phyloP scores from a whole-genome alignment of 139 green algal species.

The Closterium sp. region DNA sequence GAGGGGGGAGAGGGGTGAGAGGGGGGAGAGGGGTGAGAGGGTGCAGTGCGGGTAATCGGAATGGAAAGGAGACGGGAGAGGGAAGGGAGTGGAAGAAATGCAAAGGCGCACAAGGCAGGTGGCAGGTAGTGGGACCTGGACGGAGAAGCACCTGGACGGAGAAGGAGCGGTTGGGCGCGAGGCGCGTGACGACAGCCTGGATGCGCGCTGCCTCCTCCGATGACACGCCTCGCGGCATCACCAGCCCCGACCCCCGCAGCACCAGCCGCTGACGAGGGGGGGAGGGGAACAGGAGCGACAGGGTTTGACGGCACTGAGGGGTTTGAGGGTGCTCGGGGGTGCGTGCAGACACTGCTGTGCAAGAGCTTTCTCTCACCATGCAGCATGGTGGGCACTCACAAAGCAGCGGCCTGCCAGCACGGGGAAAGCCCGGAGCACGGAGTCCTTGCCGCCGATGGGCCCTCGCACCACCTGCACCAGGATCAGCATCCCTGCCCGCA shows the following conservation, averaged over 20 bases:
- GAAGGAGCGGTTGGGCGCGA: neutral
- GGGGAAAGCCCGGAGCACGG: neutral
- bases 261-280: neutral
- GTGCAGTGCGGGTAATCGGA: too few relatives aligned
- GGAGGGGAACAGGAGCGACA: neutral
- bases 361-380: too few relatives aligned
- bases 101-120: too few relatives aligned
- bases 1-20: too few relatives aligned
- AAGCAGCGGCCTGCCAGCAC: conserved; percentile 24
- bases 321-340: too few relatives aligned
- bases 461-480: conserved; percentile 48
- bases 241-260: neutral
- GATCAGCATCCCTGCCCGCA: conserved; percentile 29
- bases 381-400: conserved; percentile 26
- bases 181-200: neutral
- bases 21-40: too few relatives aligned
- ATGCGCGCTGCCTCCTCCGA: neutral
- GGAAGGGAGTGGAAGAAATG: too few relatives aligned
- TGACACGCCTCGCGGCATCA: neutral
- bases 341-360: too few relatives aligned
- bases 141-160: neutral
- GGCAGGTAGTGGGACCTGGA: too few relatives aligned
- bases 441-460: conserved; percentile 37
- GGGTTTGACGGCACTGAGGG: too few relatives aligned
- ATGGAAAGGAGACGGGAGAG: too few relatives aligned